Evolutionary conservation across 2,329 filamentous ascomycete species (phyloP), one percentile per base, ranked within the genome.

Genomic region (Trichoderma lentiforme): DNA sequence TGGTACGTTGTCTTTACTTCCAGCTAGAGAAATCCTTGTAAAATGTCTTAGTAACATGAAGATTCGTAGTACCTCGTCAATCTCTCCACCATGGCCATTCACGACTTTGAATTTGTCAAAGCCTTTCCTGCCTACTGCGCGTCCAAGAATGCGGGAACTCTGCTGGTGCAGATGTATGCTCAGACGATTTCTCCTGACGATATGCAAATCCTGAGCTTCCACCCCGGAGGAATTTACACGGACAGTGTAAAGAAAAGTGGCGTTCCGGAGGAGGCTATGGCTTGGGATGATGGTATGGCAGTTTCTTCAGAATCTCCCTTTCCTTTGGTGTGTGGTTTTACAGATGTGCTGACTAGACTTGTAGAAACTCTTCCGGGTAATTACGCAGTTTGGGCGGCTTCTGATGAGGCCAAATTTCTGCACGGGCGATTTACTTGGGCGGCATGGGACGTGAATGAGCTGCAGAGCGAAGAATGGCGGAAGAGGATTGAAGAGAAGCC

Each of bases 361-460:
- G 1, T 3, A 70, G 65, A 26, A 21, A 62, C 73, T 8, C 67
- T 76, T 24, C 60, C 74, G 1, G 74, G 72, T 0, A 60, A 78
- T 32, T 85, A 83, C 58, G 73, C 76, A 11, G 79, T 84, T 4
- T 85, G 83, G 84, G 75, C 80, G 2, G 79, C 82, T 3, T 79
- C 78, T 3, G 71, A 77, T 0, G 80, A 84, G 69, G 82, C 83
- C 3, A 73, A 70, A 6, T 84, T 85, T 60, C 73, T 85, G 18
- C 82, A 81, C 58, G 80, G 81, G 5, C 82, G 81, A 30, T 81
- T 81, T 36, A 76, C 82, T 2, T 82, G 80, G 78, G 76, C 80
- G 9, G 78, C 79, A 14, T 85, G 83, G 83, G 83, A 85, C 73
- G 78, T 83, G 1, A 76, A 75, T n/a, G 74, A 75, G 56, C 32